These are phyloP conservation scores for Penicillium cinerascens DNA, from an alignment of 495 filamentous ascomycete species.

Conservation along the genomic window DNA sequence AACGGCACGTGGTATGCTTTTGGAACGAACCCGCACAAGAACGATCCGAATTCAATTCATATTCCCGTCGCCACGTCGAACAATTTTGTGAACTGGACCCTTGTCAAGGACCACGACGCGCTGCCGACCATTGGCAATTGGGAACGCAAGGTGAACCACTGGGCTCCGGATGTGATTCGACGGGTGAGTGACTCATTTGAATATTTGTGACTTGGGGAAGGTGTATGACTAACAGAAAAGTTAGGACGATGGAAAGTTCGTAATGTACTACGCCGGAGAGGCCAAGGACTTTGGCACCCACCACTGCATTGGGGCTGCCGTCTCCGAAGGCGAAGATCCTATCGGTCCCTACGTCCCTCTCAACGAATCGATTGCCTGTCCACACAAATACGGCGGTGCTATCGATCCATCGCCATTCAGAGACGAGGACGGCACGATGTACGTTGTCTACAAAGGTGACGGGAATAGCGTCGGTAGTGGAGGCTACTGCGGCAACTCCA, in stretches of 20 bases:
- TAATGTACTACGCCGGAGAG: conserved; percentile 55
- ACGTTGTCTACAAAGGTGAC: conserved; percentile 59
- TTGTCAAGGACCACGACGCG: conserved; percentile 25
- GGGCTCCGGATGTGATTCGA: conserved; percentile 37
- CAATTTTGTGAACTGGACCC: conserved; percentile 32
- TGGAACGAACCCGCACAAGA: conserved; percentile 28
- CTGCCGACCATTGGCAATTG: conserved; percentile 25
- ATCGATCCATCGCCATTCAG: conserved; percentile 54
- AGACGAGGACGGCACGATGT: conserved; percentile 48
- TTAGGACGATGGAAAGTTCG: conserved; percentile 42
- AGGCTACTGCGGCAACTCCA: conserved; percentile 51
- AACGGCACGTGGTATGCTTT: conserved; percentile 36
- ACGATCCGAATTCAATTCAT: conserved; percentile 18
- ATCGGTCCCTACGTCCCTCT: conserved; percentile 49
- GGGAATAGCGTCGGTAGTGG: conserved; percentile 56
- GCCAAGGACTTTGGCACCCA: conserved; percentile 25
- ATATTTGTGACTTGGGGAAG: background rate
- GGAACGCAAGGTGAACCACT: conserved; percentile 27
- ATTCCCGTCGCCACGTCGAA: conserved; percentile 31
- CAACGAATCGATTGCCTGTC: conserved; percentile 45
- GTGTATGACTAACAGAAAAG: background rate
- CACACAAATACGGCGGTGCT: conserved; percentile 48
- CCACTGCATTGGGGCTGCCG: conserved; percentile 55
- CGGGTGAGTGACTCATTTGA: conserved; percentile 19
- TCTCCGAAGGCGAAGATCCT: conserved; percentile 28